phyloP scores from a whole-genome alignment of 2,329 filamentous ascomycete species.

The Purpureocillium takamizusanense region DNA sequence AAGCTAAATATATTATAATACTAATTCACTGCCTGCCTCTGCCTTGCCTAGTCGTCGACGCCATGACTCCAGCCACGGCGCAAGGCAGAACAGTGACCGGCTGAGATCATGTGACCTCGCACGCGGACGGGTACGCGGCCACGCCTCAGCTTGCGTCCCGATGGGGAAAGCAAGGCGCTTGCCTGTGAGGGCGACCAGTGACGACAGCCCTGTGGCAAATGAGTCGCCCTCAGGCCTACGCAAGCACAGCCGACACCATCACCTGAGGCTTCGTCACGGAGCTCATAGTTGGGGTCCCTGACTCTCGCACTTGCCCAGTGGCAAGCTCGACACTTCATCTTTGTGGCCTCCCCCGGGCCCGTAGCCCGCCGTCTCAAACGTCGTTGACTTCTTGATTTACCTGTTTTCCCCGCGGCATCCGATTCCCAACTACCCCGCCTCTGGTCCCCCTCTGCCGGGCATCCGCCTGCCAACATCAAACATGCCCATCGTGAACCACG shows the following conservation, averaged over 20 bases:
- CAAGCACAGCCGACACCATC: constrained; percentile 4
- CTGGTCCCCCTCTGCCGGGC: too few relatives aligned
- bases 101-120: constrained; percentile 4
- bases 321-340: background rate
- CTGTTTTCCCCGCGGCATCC: background rate
- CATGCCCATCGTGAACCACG: constrained; percentile 49
- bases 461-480: constrained; percentile 4
- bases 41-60: background rate
- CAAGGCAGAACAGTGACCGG: background rate
- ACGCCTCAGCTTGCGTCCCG: background rate
- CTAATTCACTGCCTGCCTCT: too few relatives aligned
- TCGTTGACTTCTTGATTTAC: background rate
- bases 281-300: background rate
- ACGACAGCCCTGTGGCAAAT: constrained; percentile 7
- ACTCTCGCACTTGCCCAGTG: background rate
- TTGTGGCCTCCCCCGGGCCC: background rate
- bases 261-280: constrained; percentile 3
- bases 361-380: background rate
- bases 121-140: background rate
- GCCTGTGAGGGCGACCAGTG: too few relatives aligned
- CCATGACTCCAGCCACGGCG: too few relatives aligned
- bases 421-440: background rate
- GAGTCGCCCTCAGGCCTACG: constrained; percentile 5
- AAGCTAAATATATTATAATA: too few relatives aligned
- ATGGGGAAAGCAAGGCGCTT: constrained; percentile 1